Percentiles rank a stretch among this genome's conserved stretches.
Conservation (phyloP, 306 rosid genomes). For the Urtica urens region DNA sequence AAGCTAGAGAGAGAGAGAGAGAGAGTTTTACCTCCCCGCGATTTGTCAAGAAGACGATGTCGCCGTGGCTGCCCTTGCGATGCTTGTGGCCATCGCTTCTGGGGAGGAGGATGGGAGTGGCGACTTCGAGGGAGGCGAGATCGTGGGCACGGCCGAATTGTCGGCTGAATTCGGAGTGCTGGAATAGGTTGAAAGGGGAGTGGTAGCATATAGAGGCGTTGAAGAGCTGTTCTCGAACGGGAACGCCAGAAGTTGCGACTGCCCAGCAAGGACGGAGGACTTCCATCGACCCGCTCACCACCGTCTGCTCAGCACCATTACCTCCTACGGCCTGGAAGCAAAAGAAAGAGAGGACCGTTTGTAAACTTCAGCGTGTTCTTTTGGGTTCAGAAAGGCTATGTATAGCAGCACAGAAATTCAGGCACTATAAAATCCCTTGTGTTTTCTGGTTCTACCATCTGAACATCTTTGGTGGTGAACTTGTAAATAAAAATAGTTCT, state of each 20-base stretch:
- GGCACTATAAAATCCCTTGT: too few species aligned
- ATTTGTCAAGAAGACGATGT: conserved; percentile 86
- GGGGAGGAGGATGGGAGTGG: conserved; percentile 88
- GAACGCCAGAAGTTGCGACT: conserved; percentile 96
- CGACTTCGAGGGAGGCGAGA: conserved; percentile 67
- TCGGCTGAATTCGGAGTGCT: conserved; percentile 77
- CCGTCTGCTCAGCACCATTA: conserved; percentile 96
- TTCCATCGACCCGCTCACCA: conserved; percentile 94
- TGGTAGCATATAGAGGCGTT: conserved; percentile 94
- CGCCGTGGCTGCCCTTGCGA: conserved; percentile 96
- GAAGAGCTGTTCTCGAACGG: conserved; percentile 82
- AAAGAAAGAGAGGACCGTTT: conserved; percentile 2
- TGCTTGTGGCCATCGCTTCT: conserved; percentile 85
- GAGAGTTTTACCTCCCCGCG: conserved; percentile 81
- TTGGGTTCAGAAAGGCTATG: too few species aligned
- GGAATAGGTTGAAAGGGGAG: conserved; percentile 70
- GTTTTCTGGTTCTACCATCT: too few species aligned
- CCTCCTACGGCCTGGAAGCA: conserved; percentile 84
- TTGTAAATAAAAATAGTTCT: too few species aligned
- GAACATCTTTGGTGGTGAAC: too few species aligned
- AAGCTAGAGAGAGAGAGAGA: background rate
- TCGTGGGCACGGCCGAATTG: conserved; percentile 53
- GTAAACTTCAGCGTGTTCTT: too few species aligned
- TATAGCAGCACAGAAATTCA: too few species aligned
- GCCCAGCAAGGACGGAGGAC: conserved; percentile 98